Evolutionary conservation across 1,284 basidiomycete genomes (phyloP).

Genomic region (Binderoboletus segoi): DNA sequence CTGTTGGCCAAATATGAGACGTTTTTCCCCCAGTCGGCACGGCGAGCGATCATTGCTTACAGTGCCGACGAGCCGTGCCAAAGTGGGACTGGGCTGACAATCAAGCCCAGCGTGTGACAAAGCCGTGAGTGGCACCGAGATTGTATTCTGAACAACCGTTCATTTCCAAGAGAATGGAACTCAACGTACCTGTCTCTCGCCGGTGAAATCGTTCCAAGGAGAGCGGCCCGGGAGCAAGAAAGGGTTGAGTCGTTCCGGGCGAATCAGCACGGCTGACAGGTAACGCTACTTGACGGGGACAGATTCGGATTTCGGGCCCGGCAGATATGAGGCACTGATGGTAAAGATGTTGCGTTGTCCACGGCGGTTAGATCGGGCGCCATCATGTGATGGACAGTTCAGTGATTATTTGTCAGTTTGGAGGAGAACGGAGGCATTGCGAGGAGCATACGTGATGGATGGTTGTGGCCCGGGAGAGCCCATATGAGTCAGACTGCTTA

Average conservation of each 20-base stretch:
- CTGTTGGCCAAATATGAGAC: background rate
- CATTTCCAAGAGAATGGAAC: background rate
- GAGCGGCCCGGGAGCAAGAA: background rate
- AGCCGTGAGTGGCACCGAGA: background rate
- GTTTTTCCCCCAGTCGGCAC: background rate
- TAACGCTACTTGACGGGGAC: too few species aligned
- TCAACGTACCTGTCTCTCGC: background rate
- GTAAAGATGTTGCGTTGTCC: slow-evolving; percentile 4
- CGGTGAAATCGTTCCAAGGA: slow-evolving; percentile 3
- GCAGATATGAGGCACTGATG: background rate
- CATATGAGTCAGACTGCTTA: background rate
- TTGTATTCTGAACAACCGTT: background rate
- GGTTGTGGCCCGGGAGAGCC: background rate
- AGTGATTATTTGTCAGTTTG: background rate
- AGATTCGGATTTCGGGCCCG: slow-evolving; percentile 7
- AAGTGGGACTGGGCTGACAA: background rate
- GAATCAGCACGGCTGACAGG: too few species aligned
- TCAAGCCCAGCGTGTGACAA: slow-evolving; percentile 4
- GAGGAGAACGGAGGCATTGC: background rate
- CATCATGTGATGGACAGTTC: background rate
- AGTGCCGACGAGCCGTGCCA: background rate
- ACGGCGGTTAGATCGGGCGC: background rate
- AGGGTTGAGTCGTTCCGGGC: background rate
- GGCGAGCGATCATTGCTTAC: background rate
- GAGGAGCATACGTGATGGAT: background rate